phyloP scores from a whole-genome alignment of 257 asterid genomes.

The Misopates orontium region DNA sequence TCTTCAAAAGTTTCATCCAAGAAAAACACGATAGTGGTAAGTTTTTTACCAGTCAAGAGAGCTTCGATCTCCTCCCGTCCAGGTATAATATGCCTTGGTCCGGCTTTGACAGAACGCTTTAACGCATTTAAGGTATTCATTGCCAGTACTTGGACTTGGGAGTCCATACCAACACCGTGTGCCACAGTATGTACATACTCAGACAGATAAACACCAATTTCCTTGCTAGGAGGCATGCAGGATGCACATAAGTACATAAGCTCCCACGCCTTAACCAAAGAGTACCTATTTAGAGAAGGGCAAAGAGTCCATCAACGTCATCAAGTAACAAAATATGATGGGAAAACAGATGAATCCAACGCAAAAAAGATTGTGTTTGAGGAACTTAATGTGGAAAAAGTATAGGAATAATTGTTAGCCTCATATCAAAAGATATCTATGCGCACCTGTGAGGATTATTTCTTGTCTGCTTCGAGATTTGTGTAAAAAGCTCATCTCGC shows the following conservation, averaged over 20 bases:
- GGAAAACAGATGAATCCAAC: not conserved
- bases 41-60: slow-evolving; percentile 85
- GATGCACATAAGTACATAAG: slow-evolving; percentile 90
- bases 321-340: slow-evolving; percentile 19
- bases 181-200: slow-evolving; percentile 82
- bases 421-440: slow-evolving; percentile 15
- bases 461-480: slow-evolving; percentile 92
- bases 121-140: slow-evolving; percentile 81
- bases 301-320: slow-evolving; percentile 23
- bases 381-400: slow-evolving; percentile 1
- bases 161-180: slow-evolving; percentile 58
- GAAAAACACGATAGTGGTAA: slow-evolving; percentile 93
- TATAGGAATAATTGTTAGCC: slow-evolving; percentile 8
- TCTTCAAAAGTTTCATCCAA: slow-evolving; percentile 99
- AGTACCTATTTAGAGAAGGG: slow-evolving; percentile 50
- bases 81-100: slow-evolving; percentile 85
- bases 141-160: slow-evolving; percentile 85
- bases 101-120: slow-evolving; percentile 92
- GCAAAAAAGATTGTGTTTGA: slow-evolving; percentile 10
- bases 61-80: slow-evolving; percentile 98
- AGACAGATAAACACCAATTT: slow-evolving; percentile 86
- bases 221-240: slow-evolving; percentile 99
- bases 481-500: slow-evolving; percentile 92
- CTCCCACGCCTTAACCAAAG: slow-evolving; percentile 89
- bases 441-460: slow-evolving; percentile 85